Percentiles rank a stretch among this genome's conserved stretches.
These are phyloP conservation scores for Tricholoma terreum DNA, from an alignment of 768 basidiomycete species.

Conservation along the genomic window DNA sequence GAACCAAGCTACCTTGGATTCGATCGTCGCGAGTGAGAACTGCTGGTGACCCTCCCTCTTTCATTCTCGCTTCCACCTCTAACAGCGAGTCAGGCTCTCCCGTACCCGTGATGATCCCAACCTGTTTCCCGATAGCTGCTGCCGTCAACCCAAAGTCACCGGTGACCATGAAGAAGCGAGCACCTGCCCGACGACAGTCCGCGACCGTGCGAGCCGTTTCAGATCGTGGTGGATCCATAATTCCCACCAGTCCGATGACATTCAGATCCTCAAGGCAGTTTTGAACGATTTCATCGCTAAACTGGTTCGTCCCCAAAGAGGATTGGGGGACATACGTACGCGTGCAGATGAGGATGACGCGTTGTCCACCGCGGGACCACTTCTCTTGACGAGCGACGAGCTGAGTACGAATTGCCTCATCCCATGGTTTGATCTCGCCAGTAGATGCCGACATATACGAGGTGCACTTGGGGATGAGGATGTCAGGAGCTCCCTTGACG, in stretches of 20 bases:
- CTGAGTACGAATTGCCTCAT: conserved; percentile 15
- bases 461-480: conserved; percentile 41
- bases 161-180: conserved; percentile 55
- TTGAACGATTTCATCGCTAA: conserved; percentile 37
- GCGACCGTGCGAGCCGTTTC: conserved; percentile 46
- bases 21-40: conserved; percentile 27
- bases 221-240: conserved; percentile 53
- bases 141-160: conserved; percentile 57
- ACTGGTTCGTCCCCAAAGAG: conserved; percentile 18
- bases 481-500: conserved; percentile 61
- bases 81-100: conserved; percentile 15
- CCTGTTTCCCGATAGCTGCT: conserved; percentile 44
- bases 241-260: conserved; percentile 50
- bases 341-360: conserved; percentile 48
- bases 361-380: conserved; percentile 49
- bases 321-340: conserved; percentile 22
- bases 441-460: conserved; percentile 12
- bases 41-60: conserved; percentile 6
- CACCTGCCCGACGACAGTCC: conserved; percentile 47
- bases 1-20: conserved; percentile 33
- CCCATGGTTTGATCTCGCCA: conserved; percentile 28
- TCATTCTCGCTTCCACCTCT: conserved; percentile 8
- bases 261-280: conserved; percentile 36
- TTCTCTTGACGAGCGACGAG: conserved; percentile 30
- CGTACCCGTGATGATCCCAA: conserved; percentile 40